These are phyloP conservation scores for Dipodascopsis tothii DNA, from an alignment of 805 yeast genomes.

Conservation along the genomic window DNA sequence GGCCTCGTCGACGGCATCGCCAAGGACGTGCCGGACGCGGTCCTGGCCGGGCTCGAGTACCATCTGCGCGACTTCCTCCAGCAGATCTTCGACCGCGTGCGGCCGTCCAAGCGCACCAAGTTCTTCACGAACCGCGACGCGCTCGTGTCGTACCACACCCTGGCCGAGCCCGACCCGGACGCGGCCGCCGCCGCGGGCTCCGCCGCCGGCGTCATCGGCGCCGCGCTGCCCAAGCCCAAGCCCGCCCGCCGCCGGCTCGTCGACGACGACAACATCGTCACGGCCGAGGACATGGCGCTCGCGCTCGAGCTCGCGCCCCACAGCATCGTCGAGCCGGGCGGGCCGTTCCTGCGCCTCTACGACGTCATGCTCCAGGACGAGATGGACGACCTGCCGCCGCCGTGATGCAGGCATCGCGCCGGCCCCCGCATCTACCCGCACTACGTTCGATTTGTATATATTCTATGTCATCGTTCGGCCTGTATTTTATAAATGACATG, in stretches of 20 bases:
- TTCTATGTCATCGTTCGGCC: background rate
- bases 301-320: slow-evolving; percentile 32
- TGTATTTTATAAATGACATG: background rate
- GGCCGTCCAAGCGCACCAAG: slow-evolving; percentile 43
- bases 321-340: slow-evolving; percentile 31
- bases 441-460: no score
- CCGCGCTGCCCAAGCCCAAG: background rate
- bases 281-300: slow-evolving; percentile 31
- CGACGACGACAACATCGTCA: slow-evolving; percentile 28
- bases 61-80: slow-evolving; percentile 71
- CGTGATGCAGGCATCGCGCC: background rate
- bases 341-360: slow-evolving; percentile 32
- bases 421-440: background rate
- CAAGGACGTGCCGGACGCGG: slow-evolving; percentile 67
- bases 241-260: slow-evolving; percentile 33
- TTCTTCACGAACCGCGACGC: background rate
- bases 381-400: slow-evolving; percentile 22
- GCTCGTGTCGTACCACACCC: background rate
- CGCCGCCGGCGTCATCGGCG: background rate
- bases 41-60: slow-evolving; percentile 72
- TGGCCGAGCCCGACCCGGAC: background rate
- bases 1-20: slow-evolving; percentile 80
- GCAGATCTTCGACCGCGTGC: slow-evolving; percentile 62
- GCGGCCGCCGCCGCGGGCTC: background rate
- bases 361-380: slow-evolving; percentile 33